Base-by-base conservation (phyloP, 2,329 filamentous ascomycete species). In the Magnaporthiopsis poae region DNA sequence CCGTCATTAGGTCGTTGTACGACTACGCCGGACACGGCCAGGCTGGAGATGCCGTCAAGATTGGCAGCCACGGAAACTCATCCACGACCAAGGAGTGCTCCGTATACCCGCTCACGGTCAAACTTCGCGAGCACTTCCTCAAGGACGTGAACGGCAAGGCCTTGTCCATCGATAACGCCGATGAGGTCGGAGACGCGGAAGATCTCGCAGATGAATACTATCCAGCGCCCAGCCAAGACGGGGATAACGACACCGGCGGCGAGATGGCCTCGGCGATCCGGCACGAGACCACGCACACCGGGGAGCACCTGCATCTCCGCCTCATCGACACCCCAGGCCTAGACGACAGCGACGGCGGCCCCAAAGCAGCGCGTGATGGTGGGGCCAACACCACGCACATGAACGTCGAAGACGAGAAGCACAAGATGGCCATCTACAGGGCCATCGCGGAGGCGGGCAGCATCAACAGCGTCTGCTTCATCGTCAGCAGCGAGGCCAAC, bases 371-470 rank as follows among this genome's bases (percentile, higher is more conserved):
- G 9, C 7, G 59, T 8, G 61, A 62, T 8, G n/a, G 59, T 8
- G 61, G 35, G 2, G n/a, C 1, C 29, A 25, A 11, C 2, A 8
- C 15, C 29, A 33, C 12, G 15, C 33, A 11, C 27, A 27, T 63
- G 61, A 7, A 33, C 18, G 33, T 36, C 4, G 61, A 21, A 33
- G 61, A 63, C 33, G 61, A 63, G 60, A 63, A 21, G 46, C 59
- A 66, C 65, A 66, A 66, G 61, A 63, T 66, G 60, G 25, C 65
- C 18, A 59, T 66, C 65, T 61, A 63, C 65, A 35, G 11, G 18
- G 61, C 61, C 33, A 12, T 63, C 5, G 61, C 18, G 5, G 21
- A 2, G 1, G 31, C 1, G 35, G 61, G 61, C 35, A 35, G 13
- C 2, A 36, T 63, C 29, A 35, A 12, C 61, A 15, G 5, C 18